These are phyloP conservation scores for Arachnopeziza araneosa DNA, from an alignment of 2,329 filamentous ascomycete genomes.

Conservation along the genomic window DNA sequence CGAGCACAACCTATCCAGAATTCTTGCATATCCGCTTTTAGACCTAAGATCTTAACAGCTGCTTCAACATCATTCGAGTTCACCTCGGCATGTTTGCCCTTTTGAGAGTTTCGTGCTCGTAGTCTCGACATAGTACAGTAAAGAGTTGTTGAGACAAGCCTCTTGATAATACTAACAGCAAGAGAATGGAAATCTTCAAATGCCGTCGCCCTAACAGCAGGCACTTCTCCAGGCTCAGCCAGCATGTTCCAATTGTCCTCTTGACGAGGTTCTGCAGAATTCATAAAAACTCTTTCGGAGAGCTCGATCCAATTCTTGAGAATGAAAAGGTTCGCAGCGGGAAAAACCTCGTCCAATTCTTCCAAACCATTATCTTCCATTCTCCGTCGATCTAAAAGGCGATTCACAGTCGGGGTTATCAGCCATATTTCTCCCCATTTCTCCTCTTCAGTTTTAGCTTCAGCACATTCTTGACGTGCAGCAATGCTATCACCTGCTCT, in stretches of 20 bases:
- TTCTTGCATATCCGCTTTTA: slow-evolving; percentile 39
- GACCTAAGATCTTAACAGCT: slow-evolving; percentile 47
- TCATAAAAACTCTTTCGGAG: slow-evolving; percentile 70
- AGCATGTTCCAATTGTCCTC: slow-evolving; percentile 64
- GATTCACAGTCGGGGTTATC: slow-evolving; percentile 39
- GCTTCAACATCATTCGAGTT: slow-evolving; percentile 39
- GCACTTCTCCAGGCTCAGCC: slow-evolving; percentile 46
- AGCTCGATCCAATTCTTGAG: slow-evolving; percentile 56
- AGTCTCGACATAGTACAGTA: slow-evolving; percentile 67
- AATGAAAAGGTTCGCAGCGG: slow-evolving; percentile 53
- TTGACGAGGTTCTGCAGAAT: slow-evolving; percentile 45
- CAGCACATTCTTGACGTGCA: slow-evolving; percentile 56
- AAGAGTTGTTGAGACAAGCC: slow-evolving; percentile 63
- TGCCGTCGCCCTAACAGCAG: slow-evolving; percentile 68
- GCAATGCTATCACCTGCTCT: slow-evolving; percentile 61
- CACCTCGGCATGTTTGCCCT: slow-evolving; percentile 27
- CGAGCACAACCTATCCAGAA: slow-evolving; percentile 49
- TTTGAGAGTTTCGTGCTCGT: slow-evolving; percentile 37
- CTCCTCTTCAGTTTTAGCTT: slow-evolving; percentile 52
- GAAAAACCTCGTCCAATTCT: slow-evolving; percentile 33
- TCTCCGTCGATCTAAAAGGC: slow-evolving; percentile 18
- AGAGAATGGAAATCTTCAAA: slow-evolving; percentile 72
- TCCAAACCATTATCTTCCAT: slow-evolving; percentile 20
- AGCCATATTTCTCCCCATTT: slow-evolving; percentile 62
- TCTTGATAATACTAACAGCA: slow-evolving; percentile 59